Evolutionary conservation across 371 early-diverging fungal species (phyloP).

Genomic region (Mucor racemosus): DNA sequence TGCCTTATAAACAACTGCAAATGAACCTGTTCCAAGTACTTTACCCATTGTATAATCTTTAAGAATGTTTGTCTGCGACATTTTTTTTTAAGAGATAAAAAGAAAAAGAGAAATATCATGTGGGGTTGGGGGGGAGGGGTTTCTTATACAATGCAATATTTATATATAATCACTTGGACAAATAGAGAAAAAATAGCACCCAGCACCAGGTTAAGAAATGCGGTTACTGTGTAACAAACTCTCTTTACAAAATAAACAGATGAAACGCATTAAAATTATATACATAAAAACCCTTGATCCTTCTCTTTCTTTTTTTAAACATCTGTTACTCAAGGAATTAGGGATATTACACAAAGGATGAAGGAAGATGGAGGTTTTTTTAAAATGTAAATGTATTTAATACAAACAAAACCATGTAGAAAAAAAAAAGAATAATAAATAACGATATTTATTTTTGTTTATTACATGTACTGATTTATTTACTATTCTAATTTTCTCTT

Average conservation of each 20-base stretch:
- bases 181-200: constrained; percentile 5
- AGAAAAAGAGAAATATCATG: neutral
- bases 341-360: neutral
- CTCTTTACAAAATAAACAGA: constrained; percentile 5
- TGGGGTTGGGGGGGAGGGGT: neutral
- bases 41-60: constrained; percentile 65
- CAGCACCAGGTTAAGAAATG: constrained; percentile 3
- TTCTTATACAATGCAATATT: neutral
- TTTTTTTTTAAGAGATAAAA: neutral
- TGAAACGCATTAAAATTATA: neutral
- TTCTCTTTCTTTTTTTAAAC: neutral
- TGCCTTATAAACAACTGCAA: constrained; percentile 91
- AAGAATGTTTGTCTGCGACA: neutral
- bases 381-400: neutral
- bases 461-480: constrained; percentile 16
- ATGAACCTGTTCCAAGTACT: constrained; percentile 91
- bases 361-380: neutral
- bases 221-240: neutral
- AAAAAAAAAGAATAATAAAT: constrained; percentile 4
- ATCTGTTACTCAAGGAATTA: neutral
- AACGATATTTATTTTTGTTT: constrained; percentile 3
- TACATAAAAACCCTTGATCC: neutral
- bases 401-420: neutral
- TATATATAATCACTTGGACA: neutral
- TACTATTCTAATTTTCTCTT: constrained; percentile 5